Conservation (phyloP, 2,329 filamentous ascomycete species). For the Botrytis cinerea region DNA sequence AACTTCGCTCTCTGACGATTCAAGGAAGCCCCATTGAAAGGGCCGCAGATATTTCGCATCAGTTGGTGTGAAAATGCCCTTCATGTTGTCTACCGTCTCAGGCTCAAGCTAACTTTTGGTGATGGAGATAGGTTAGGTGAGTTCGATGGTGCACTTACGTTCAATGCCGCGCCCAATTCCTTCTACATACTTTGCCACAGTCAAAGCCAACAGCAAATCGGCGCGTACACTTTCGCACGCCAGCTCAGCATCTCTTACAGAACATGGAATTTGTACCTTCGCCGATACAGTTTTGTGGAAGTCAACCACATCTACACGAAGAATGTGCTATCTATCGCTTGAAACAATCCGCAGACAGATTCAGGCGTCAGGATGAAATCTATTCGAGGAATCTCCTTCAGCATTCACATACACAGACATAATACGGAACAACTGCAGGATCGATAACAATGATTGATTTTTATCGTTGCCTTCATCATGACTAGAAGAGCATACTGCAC, state of each 20-base stretch:
- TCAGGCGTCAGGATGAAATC: neutral
- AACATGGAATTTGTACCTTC: neutral
- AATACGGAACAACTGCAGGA: neutral
- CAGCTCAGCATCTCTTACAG: neutral
- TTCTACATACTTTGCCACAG: neutral
- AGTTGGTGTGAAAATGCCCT: neutral
- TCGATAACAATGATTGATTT: neutral
- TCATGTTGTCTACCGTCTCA: neutral
- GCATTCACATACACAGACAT: neutral
- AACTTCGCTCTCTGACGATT: neutral
- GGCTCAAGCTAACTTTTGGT: slow-evolving; percentile 4
- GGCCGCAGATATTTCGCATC: neutral
- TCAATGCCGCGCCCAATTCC: neutral
- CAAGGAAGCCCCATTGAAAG: neutral
- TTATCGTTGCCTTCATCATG: neutral
- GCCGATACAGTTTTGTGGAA: neutral
- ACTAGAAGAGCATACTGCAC: neutral
- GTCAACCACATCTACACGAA: neutral
- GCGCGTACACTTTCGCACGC: neutral
- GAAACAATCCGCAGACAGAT: neutral
- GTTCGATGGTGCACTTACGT: neutral
- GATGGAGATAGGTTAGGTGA: neutral
- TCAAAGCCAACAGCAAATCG: neutral
- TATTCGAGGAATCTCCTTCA: neutral
- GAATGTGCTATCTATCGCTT: neutral